Percentiles rank a stretch among this genome's conserved stretches.
Conservation (phyloP, 164 flowering plant species). For the Sextonia rubra region DNA sequence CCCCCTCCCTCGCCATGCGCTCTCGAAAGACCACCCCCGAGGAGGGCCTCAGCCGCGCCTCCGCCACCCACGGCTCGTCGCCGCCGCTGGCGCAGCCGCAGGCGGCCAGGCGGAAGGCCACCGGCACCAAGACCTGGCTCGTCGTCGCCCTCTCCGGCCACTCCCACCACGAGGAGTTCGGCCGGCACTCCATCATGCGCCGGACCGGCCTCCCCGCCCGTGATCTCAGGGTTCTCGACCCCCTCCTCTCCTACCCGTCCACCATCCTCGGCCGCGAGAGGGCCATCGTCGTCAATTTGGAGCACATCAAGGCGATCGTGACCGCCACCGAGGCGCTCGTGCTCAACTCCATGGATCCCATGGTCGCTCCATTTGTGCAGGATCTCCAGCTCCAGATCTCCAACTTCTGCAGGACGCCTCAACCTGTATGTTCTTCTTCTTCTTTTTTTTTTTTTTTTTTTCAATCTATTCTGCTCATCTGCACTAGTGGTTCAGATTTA, state of each 20-base stretch:
- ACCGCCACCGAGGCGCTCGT: slow-evolving; percentile 35
- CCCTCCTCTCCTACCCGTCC: slow-evolving; percentile 29
- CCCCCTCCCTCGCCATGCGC: background rate
- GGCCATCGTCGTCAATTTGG: slow-evolving; percentile 37
- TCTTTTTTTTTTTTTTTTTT: too few relatives aligned
- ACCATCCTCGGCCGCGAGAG: slow-evolving; percentile 30
- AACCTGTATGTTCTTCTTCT: slow-evolving; percentile 6
- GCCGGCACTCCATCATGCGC: slow-evolving; percentile 30
- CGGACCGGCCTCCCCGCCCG: slow-evolving; percentile 33
- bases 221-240: slow-evolving; percentile 34
- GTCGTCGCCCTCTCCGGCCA: slow-evolving; percentile 29
- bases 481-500: too few relatives aligned
- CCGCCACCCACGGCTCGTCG: background rate
- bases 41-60: slow-evolving; percentile 9
- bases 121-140: slow-evolving; percentile 32
- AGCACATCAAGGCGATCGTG: slow-evolving; percentile 39
- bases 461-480: too few relatives aligned
- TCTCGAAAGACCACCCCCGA: slow-evolving; percentile 1
- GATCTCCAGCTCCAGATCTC: slow-evolving; percentile 32
- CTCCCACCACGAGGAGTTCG: slow-evolving; percentile 30
- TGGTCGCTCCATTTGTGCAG: slow-evolving; percentile 29
- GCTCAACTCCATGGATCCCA: slow-evolving; percentile 27
- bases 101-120: slow-evolving; percentile 16
- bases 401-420: background rate
- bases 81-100: slow-evolving; percentile 1